Evolutionary conservation across 192 early-diverging fungal species (phyloP).

Genomic region (Powellomyces hirtus): DNA sequence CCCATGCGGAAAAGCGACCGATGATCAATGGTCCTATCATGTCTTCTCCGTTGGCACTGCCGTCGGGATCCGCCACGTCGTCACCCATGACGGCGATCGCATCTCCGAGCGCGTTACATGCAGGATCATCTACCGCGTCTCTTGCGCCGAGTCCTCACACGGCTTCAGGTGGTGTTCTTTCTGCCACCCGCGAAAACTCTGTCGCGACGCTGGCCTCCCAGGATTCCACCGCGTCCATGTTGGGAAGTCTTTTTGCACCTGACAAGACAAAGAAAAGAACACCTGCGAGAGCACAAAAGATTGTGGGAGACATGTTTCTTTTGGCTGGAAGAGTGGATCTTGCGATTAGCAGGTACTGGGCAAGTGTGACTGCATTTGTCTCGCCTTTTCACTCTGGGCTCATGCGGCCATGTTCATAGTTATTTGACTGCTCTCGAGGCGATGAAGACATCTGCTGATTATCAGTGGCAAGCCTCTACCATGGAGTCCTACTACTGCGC

Average conservation of each 20-base stretch:
- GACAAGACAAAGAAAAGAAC: conserved; percentile 62
- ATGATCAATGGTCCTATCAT: conserved; percentile 54
- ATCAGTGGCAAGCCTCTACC: conserved; percentile 72
- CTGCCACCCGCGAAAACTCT: conserved; percentile 7
- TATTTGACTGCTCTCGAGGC: conserved; percentile 66
- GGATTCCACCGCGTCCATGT: conserved; percentile 25
- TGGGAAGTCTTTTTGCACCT: conserved; percentile 28
- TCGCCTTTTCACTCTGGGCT: background rate
- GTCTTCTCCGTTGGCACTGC: background rate
- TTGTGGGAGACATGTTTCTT: conserved; percentile 72
- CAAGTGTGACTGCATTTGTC: too few relatives aligned
- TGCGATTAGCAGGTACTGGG: conserved; percentile 66
- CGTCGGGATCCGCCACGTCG: background rate
- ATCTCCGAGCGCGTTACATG: conserved; percentile 5
- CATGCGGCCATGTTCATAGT: conserved; percentile 28
- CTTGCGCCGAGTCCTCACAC: background rate
- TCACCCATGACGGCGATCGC: background rate
- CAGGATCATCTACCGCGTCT: background rate
- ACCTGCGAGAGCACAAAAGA: conserved; percentile 68
- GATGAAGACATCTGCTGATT: conserved; percentile 66
- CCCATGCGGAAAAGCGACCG: conserved; percentile 56
- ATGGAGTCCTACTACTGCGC: conserved; percentile 69
- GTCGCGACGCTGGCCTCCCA: conserved; percentile 8
- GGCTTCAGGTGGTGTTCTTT: background rate
- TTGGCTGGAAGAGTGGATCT: conserved; percentile 69